Conservation (phyloP, 345 rosid genomes). For the Dimocarpus longan region DNA sequence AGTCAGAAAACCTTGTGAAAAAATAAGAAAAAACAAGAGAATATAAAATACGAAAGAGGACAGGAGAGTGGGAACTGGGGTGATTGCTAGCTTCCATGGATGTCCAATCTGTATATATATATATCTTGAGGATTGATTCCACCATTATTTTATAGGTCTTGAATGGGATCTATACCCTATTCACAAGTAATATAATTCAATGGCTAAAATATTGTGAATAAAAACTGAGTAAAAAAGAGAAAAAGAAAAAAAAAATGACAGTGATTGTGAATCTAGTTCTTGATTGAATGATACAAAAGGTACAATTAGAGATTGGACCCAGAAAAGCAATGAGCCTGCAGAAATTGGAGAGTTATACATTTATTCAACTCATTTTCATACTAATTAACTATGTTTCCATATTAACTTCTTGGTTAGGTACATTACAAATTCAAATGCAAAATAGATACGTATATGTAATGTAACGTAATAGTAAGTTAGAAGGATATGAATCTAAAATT, state of each 20-base stretch:
- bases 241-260: background rate
- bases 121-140: constrained; percentile 28
- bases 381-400: no score
- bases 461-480: no score
- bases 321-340: background rate
- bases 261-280: constrained; percentile 3
- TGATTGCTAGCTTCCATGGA: constrained; percentile 20
- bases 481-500: no score
- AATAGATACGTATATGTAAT: no score
- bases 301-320: background rate
- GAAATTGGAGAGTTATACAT: background rate
- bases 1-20: no score
- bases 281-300: background rate
- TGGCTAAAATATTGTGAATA: background rate
- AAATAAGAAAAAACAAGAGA: no score
- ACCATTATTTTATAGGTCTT: constrained; percentile 13
- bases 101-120: constrained; percentile 21
- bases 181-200: background rate
- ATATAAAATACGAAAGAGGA: no score
- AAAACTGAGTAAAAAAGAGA: background rate
- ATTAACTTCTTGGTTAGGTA: no score
- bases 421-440: no score
- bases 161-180: background rate
- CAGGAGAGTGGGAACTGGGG: background rate
- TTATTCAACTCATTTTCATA: no score